A percentile compares a stretch with the other conserved stretches of the same genome.
phyloP scores from a whole-genome alignment of 352 stramenopile species.

The Phytophthora citricola region DNA sequence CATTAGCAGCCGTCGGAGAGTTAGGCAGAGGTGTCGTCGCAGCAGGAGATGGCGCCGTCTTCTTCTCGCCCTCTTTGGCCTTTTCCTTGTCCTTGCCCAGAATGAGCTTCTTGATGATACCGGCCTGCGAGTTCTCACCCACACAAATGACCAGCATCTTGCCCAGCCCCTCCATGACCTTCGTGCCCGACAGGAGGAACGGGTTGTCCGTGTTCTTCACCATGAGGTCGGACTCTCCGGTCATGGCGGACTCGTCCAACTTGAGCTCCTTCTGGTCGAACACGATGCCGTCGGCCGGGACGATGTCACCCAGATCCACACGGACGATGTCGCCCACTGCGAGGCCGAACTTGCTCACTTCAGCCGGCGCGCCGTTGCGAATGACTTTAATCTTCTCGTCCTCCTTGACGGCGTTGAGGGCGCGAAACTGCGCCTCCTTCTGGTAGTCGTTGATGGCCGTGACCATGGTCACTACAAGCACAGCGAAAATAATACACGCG shows the following conservation, averaged over 20 bases:
- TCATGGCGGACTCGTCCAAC: constrained; percentile 93
- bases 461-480: constrained; percentile 92
- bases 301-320: constrained; percentile 85
- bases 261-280: constrained; percentile 91
- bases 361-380: constrained; percentile 63
- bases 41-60: constrained; percentile 15
- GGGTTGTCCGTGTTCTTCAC: constrained; percentile 86
- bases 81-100: constrained; percentile 77
- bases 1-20: constrained; percentile 60
- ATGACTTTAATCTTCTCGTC: constrained; percentile 89
- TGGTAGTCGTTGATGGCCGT: constrained; percentile 93
- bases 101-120: constrained; percentile 92
- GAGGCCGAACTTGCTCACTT: constrained; percentile 81
- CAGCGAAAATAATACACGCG: constrained; percentile 90
- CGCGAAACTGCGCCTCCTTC: constrained; percentile 92
- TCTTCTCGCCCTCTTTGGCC: constrained; percentile 47
- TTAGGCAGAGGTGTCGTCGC: constrained; percentile 15
- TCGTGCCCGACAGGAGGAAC: constrained; percentile 95
- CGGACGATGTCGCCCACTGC: constrained; percentile 91
- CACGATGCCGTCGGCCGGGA: constrained; percentile 91
- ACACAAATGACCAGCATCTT: constrained; percentile 95
- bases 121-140: constrained; percentile 92
- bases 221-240: constrained; percentile 92
- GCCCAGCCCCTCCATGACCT: constrained; percentile 92
- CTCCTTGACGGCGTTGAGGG: constrained; percentile 86